Conservation (phyloP, 257 asterid genomes). For the Primulina eburnea region DNA sequence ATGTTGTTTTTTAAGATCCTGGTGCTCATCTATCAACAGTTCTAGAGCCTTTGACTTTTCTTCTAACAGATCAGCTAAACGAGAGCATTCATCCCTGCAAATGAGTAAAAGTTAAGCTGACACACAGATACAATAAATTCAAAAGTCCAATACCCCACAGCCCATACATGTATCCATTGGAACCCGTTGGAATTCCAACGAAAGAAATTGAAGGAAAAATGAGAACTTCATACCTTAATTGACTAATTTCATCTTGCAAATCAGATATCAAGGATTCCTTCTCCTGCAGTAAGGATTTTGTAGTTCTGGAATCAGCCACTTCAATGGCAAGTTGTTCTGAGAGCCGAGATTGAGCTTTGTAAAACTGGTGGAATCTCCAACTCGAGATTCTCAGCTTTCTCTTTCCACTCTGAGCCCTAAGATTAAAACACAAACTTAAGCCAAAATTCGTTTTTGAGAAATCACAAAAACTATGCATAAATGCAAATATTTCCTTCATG, state of each 20-base stretch:
- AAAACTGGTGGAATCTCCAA: constrained; percentile 92
- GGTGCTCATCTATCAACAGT: constrained; percentile 73
- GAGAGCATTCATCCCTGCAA: constrained; percentile 82
- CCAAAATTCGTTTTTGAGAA: not conserved
- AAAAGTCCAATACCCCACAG: too few species aligned
- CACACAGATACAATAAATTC: not conserved
- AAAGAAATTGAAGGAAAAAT: not conserved
- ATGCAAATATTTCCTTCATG: not conserved
- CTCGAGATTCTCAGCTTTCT: constrained; percentile 87
- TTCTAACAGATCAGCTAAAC: constrained; percentile 52
- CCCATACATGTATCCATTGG: too few species aligned
- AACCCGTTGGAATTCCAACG: too few species aligned
- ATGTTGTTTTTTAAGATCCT: constrained; percentile 61
- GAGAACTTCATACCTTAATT: constrained; percentile 55
- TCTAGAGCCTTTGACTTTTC: constrained; percentile 88
- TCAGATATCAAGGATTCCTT: constrained; percentile 60
- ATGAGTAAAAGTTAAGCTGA: constrained; percentile 14
- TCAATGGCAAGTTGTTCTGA: constrained; percentile 96
- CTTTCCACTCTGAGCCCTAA: constrained; percentile 98
- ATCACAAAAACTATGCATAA: not conserved
- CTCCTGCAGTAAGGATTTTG: constrained; percentile 72
- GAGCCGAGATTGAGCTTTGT: constrained; percentile 92
- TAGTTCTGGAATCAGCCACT: constrained; percentile 84
- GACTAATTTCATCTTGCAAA: constrained; percentile 65
- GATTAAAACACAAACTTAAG: too few species aligned